These are phyloP conservation scores for Hemileccinum rubropunctum DNA, from an alignment of 768 basidiomycete genomes.

Conservation along the genomic window DNA sequence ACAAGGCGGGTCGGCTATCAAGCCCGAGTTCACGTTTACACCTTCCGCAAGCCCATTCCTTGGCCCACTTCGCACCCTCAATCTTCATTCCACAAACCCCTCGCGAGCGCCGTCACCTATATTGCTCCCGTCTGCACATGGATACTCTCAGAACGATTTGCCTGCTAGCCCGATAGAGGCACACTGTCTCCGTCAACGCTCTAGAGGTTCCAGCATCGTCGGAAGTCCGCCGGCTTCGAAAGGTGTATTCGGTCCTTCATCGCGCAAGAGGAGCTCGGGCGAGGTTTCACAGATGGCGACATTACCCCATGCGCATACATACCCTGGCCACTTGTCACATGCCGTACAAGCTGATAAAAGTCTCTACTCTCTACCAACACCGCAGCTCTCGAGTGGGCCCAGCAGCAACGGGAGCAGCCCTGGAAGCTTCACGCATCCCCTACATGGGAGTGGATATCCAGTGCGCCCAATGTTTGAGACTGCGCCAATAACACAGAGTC, in stretches of 20 bases:
- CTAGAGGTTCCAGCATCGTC: slow-evolving; percentile 32
- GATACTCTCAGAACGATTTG: slow-evolving; percentile 19
- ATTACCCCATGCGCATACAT: slow-evolving; percentile 32
- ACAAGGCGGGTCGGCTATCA: slow-evolving; percentile 21
- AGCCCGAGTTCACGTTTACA: slow-evolving; percentile 46
- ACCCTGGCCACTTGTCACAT: slow-evolving; percentile 31
- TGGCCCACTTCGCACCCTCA: slow-evolving; percentile 70
- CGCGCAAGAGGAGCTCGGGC: slow-evolving; percentile 30
- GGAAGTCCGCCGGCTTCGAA: slow-evolving; percentile 37
- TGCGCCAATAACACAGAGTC: slow-evolving; percentile 38
- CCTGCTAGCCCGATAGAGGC: slow-evolving; percentile 37
- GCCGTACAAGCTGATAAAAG: slow-evolving; percentile 25
- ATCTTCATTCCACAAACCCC: slow-evolving; percentile 67
- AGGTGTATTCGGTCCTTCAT: slow-evolving; percentile 25
- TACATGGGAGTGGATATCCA: slow-evolving; percentile 15
- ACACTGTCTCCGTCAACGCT: slow-evolving; percentile 22
- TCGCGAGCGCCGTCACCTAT: slow-evolving; percentile 75
- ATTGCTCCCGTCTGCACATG: slow-evolving; percentile 51
- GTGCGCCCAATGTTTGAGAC: slow-evolving; percentile 25
- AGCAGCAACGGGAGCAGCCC: slow-evolving; percentile 64
- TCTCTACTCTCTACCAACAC: slow-evolving; percentile 45
- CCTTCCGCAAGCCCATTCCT: slow-evolving; percentile 81
- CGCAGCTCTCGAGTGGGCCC: slow-evolving; percentile 62
- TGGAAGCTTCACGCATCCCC: slow-evolving; percentile 45
- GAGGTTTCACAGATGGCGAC: slow-evolving; percentile 30